Evolutionary conservation across 1,284 basidiomycete species (phyloP), one percentile per base, ranked within the genome.

Genomic region (Apiotrichum domesticum): DNA sequence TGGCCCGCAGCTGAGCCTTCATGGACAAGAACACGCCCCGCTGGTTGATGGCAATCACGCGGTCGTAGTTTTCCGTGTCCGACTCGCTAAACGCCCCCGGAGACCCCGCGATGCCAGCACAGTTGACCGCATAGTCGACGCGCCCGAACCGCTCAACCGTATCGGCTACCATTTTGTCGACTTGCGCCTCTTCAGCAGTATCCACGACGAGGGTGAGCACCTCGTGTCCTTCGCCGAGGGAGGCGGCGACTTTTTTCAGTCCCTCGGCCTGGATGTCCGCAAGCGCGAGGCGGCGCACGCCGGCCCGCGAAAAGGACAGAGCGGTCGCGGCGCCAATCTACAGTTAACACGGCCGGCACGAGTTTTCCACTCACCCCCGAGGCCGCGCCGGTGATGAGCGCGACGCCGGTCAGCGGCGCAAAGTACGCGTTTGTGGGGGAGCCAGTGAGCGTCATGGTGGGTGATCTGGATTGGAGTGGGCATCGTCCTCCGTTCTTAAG

Each of bases 61-160:
- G 60, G 51, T 71, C 65, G 46, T 65, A 71, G 9, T n/a, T 45
- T 9, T 45, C 43, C 9, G 13, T 8, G 37, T 39, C 37, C 5
- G 54, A 62, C 39, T 61, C 46, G 32, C 32, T 21, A 11, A 58
- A 51, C 2, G 63, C 50, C 4, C 37, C 35, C 49, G 57, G 54
- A 3, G 63, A 53, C 4, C 52, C 55, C 2, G 37, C 37, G 35
- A 67, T 63, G 1, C 70, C 70, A 2, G 70, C 70, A 39, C 62
- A 63, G 55, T 72, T 72, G 35, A 68, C 65, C 15, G 65, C 66
- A 41, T 72, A 70, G 58, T 72, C 70, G 32, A 72, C 40, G 10
- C 68, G 62, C 3, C 68, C 68, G 40, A 67, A 72, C 35, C 32
- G 32, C 10, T 45, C 41, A 1, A 58, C 37, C 37, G 37, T 39